These are phyloP conservation scores for Hypoxylon sp. DNA, from an alignment of 2,329 filamentous ascomycete species.

Conservation along the genomic window DNA sequence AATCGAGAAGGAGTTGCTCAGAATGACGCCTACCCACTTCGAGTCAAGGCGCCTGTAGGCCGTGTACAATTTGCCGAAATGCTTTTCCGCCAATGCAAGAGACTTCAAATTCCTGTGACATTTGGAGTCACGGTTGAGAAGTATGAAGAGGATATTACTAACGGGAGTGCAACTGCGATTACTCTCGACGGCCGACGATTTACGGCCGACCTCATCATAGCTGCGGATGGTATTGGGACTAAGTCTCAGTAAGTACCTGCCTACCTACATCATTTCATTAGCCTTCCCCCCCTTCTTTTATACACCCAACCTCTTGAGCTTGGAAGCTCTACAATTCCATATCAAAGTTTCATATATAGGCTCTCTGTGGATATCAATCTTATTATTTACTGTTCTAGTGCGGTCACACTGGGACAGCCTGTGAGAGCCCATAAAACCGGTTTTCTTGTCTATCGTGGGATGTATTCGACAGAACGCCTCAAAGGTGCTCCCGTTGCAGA, in stretches of 20 bases:
- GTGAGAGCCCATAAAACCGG: conserved; percentile 30
- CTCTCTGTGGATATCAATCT: not conserved
- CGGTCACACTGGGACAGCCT: conserved; percentile 30
- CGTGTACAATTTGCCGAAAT: conserved; percentile 17
- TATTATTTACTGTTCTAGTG: conserved; percentile 27
- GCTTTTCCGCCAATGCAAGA: conserved; percentile 29
- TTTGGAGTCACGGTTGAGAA: conserved; percentile 33
- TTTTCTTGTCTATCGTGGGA: conserved; percentile 21
- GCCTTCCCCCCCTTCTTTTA: not conserved
- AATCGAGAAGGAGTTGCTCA: conserved; percentile 25
- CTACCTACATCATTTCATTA: not conserved
- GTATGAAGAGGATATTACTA: conserved; percentile 43
- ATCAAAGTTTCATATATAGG: not conserved
- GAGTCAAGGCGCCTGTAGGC: conserved; percentile 16
- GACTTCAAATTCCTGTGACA: conserved; percentile 38
- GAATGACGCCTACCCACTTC: conserved; percentile 21
- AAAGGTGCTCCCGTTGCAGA: conserved; percentile 21
- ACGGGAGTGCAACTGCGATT: conserved; percentile 42
- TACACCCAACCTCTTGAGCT: not conserved
- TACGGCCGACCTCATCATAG: conserved; percentile 53
- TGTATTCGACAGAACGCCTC: conserved; percentile 25
- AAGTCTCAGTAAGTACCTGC: conserved; percentile 40
- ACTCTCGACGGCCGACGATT: conserved; percentile 44
- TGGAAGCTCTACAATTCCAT: not conserved
- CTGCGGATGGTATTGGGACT: conserved; percentile 54